Conservation (phyloP, 1,284 basidiomycete species). For the Fomes fomentarius region DNA sequence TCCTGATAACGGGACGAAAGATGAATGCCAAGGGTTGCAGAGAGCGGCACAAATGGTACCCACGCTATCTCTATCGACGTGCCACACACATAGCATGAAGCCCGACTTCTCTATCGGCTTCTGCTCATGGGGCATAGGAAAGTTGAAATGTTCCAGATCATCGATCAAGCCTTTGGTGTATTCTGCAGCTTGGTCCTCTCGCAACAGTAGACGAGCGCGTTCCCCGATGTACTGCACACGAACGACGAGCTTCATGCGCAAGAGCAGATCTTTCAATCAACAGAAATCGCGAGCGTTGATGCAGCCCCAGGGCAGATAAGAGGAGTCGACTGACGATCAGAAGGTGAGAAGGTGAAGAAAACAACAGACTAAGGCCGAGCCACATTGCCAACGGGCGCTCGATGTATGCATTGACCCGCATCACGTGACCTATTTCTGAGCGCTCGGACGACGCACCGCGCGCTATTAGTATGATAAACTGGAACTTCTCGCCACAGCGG, state of each 20-base stretch:
- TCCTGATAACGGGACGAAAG: conserved; percentile 8
- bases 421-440: no score
- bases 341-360: background rate
- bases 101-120: conserved; percentile 26
- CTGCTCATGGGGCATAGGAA: conserved; percentile 22
- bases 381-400: no score
- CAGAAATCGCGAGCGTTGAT: background rate
- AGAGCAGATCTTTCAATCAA: background rate
- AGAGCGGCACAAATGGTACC: background rate
- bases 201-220: conserved; percentile 21
- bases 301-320: background rate
- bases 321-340: background rate
- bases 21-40: background rate
- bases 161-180: conserved; percentile 25
- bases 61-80: conserved; percentile 22
- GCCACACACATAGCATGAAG: conserved; percentile 24
- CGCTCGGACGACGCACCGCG: no score
- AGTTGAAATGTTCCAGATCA: conserved; percentile 19
- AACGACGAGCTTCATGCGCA: conserved; percentile 24
- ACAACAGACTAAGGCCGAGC: background rate
- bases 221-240: conserved; percentile 26
- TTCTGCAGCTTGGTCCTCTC: conserved; percentile 21
- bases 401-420: background rate
- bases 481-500: no score
- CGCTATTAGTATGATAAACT: no score